These are phyloP conservation scores for Colletotrichum endophyticum DNA, from an alignment of 2,329 filamentous ascomycete genomes.

Conservation along the genomic window DNA sequence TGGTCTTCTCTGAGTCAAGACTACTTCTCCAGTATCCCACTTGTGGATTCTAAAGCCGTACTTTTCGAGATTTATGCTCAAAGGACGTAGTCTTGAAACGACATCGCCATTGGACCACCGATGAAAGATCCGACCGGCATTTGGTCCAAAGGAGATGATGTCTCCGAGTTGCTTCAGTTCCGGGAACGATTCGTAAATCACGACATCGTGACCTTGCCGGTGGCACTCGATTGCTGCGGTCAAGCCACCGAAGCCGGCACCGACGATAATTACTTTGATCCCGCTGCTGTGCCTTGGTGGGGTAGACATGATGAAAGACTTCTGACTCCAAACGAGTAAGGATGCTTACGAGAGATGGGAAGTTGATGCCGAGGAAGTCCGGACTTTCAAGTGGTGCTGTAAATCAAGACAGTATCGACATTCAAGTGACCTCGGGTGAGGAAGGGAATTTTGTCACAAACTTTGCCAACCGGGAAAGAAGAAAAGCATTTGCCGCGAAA, in stretches of 20 bases:
- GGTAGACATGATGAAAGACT: not conserved
- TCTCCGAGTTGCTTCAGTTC: slow-evolving; percentile 58
- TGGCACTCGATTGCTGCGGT: slow-evolving; percentile 68
- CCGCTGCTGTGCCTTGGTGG: not conserved
- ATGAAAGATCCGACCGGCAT: slow-evolving; percentile 64
- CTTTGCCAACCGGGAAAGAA: slow-evolving; percentile 45
- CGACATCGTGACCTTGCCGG: slow-evolving; percentile 63
- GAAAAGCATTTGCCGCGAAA: not conserved
- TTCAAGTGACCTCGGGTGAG: not conserved
- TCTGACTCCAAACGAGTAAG: not conserved
- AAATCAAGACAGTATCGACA: not conserved
- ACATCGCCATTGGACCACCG: slow-evolving; percentile 60
- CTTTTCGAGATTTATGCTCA: slow-evolving; percentile 6
- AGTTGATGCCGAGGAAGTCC: not conserved
- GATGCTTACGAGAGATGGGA: not conserved
- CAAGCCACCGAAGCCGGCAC: slow-evolving; percentile 37
- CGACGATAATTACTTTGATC: not conserved
- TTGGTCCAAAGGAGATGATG: slow-evolving; percentile 66
- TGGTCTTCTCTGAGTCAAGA: slow-evolving; percentile 59
- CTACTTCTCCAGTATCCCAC: slow-evolving; percentile 45
- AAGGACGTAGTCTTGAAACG: slow-evolving; percentile 1
- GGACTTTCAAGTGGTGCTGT: not conserved
- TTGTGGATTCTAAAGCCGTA: slow-evolving; percentile 69
- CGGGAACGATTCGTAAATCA: slow-evolving; percentile 63
- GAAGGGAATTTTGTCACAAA: slow-evolving; percentile 23